Conservation (phyloP, 2,329 filamentous ascomycete species). For the Pseudogymnoascus sp. region DNA sequence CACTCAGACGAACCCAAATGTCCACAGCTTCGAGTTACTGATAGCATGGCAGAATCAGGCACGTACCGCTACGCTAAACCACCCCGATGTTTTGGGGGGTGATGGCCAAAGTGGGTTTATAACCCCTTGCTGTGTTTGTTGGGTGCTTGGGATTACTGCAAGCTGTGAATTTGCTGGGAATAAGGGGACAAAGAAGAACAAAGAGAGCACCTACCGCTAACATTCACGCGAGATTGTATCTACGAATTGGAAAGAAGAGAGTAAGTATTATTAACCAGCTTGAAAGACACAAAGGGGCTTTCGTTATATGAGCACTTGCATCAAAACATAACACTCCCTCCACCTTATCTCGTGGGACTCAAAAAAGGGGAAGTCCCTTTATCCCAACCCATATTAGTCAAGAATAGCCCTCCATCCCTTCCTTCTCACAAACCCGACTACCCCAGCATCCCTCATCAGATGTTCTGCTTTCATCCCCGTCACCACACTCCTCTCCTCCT, state of each 20-base stretch:
- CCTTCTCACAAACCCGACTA: conserved; percentile 48
- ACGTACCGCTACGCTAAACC: not conserved
- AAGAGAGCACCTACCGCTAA: not conserved
- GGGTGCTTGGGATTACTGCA: not conserved
- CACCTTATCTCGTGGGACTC: too few species aligned
- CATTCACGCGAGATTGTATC: not conserved
- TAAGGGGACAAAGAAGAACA: not conserved
- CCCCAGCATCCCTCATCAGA: conserved; percentile 54
- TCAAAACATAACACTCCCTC: not conserved
- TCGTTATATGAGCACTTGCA: not conserved
- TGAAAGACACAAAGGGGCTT: not conserved
- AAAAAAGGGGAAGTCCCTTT: not conserved
- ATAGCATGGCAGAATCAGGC: not conserved
- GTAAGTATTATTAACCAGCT: not conserved
- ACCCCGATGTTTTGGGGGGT: not conserved
- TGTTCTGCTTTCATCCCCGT: conserved; percentile 54
- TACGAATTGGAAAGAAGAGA: not conserved
- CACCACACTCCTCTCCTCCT: conserved; percentile 58
- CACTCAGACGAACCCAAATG: not conserved
- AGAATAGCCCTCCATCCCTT: conserved; percentile 52
- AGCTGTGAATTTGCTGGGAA: not conserved
- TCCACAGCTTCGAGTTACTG: not conserved
- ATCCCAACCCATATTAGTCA: conserved; percentile 22
- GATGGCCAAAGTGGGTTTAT: not conserved
- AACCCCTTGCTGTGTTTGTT: not conserved